Evolutionary conservation across 768 basidiomycete genomes (phyloP).

Genomic region (Mycena floridula): DNA sequence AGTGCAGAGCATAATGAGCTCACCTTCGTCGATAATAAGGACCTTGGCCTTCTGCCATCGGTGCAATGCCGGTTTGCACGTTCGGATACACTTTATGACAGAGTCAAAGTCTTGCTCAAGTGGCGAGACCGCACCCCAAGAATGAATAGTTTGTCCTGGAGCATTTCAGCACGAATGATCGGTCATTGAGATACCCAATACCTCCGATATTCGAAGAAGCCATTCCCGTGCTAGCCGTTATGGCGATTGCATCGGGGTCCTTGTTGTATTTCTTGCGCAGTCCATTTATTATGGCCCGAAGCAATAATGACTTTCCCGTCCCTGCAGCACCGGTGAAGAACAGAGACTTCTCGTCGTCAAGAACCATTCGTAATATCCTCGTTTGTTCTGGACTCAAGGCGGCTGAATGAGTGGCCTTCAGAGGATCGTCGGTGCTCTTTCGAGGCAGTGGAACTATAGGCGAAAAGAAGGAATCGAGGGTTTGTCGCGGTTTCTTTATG

Average conservation of each 20-base stretch:
- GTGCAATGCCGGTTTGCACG: conserved; percentile 60
- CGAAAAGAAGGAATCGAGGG: conserved; percentile 6
- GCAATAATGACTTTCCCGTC: conserved; percentile 78
- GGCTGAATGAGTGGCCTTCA: neutral
- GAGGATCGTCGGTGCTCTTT: conserved; percentile 1
- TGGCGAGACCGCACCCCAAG: conserved; percentile 69
- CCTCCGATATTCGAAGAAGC: conserved; percentile 72
- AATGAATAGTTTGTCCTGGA: conserved; percentile 68
- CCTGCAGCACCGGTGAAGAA: conserved; percentile 82
- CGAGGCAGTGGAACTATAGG: conserved; percentile 2
- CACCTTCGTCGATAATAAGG: conserved; percentile 55
- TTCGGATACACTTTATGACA: conserved; percentile 48
- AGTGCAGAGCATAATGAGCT: neutral
- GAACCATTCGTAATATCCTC: conserved; percentile 51
- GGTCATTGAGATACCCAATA: conserved; percentile 2
- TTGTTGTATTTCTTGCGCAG: conserved; percentile 42
- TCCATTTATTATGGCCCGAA: conserved; percentile 65
- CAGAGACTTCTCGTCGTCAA: conserved; percentile 58
- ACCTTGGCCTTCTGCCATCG: conserved; percentile 68
- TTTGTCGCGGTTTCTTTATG: conserved; percentile 4
- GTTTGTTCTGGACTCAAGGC: conserved; percentile 60
- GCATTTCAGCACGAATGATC: conserved; percentile 30
- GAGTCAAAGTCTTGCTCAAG: conserved; percentile 44
- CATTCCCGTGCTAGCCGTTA: conserved; percentile 73
- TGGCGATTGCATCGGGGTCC: conserved; percentile 52